Evolutionary conservation across 2,329 filamentous ascomycete species (phyloP).

Genomic region (Neonectria magnoliae): DNA sequence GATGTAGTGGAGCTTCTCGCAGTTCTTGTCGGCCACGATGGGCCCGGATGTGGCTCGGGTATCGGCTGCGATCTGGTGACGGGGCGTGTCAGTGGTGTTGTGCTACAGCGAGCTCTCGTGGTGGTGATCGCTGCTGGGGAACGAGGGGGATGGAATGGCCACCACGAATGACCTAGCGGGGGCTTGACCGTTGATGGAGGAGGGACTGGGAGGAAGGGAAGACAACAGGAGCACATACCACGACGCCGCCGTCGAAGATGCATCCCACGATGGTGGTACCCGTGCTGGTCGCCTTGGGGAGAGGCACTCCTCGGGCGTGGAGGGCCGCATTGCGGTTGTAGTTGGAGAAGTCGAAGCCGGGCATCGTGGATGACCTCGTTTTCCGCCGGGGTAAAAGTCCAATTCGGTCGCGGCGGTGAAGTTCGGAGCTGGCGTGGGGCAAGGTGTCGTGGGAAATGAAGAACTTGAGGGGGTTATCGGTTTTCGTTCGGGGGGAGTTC

Average conservation of each 20-base stretch:
- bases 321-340: constrained; percentile 98
- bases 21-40: constrained; percentile 99
- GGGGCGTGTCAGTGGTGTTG: constrained; percentile 28
- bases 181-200: not conserved
- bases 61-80: constrained; percentile 87
- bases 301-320: constrained; percentile 90
- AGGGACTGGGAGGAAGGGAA: not conserved
- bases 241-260: constrained; percentile 94
- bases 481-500: constrained; percentile 26
- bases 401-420: constrained; percentile 10
- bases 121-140: not conserved
- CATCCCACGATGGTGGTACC: constrained; percentile 99
- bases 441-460: constrained; percentile 22
- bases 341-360: constrained; percentile 99
- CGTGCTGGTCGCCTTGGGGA: constrained; percentile 97
- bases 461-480: constrained; percentile 35
- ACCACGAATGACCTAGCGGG: not conserved
- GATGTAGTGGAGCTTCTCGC: constrained; percentile 99
- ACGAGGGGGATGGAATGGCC: constrained; percentile 9
- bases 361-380: constrained; percentile 69
- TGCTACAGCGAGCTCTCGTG: constrained; percentile 14
- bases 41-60: constrained; percentile 96
- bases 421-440: not conserved
- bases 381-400: constrained; percentile 26
- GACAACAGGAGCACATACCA: constrained; percentile 65